Evolutionary conservation across 164 flowering plant genomes (phyloP).

Genomic region (Umbellularia californica): DNA sequence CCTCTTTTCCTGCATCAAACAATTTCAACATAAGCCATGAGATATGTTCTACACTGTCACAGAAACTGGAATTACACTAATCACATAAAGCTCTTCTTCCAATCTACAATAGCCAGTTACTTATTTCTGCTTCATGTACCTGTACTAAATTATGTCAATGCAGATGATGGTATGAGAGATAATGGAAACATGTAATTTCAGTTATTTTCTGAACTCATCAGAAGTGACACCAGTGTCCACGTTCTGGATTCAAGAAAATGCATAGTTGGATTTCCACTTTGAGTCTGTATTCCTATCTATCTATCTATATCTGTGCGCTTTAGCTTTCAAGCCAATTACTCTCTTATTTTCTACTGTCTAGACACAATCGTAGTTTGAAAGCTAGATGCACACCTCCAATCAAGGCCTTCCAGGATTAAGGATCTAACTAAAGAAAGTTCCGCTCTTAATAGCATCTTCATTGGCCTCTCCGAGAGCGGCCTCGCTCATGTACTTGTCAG

Average conservation of each 20-base stretch:
- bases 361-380: too few relatives aligned
- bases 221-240: conserved; percentile 4
- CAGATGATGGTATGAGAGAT: conserved; percentile 9
- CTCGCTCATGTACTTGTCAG: conserved; percentile 41
- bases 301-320: too few relatives aligned
- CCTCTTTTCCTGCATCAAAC: conserved; percentile 42
- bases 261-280: too few relatives aligned
- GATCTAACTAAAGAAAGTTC: too few relatives aligned
- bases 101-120: background rate
- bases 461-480: conserved; percentile 49
- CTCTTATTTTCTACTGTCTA: too few relatives aligned
- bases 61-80: too few relatives aligned
- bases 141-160: conserved; percentile 18
- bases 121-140: background rate
- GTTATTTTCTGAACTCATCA: background rate
- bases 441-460: conserved; percentile 10
- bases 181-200: conserved; percentile 28
- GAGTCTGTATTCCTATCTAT: too few relatives aligned
- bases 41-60: background rate
- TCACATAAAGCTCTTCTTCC: background rate
- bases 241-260: too few relatives aligned
- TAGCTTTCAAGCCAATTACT: too few relatives aligned
- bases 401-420: too few relatives aligned
- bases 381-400: too few relatives aligned
- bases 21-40: background rate